Percentiles rank a stretch among this genome's conserved stretches.
Evolutionary conservation across 106 monocot species (phyloP).

Genomic region (Chionographis japonica): DNA sequence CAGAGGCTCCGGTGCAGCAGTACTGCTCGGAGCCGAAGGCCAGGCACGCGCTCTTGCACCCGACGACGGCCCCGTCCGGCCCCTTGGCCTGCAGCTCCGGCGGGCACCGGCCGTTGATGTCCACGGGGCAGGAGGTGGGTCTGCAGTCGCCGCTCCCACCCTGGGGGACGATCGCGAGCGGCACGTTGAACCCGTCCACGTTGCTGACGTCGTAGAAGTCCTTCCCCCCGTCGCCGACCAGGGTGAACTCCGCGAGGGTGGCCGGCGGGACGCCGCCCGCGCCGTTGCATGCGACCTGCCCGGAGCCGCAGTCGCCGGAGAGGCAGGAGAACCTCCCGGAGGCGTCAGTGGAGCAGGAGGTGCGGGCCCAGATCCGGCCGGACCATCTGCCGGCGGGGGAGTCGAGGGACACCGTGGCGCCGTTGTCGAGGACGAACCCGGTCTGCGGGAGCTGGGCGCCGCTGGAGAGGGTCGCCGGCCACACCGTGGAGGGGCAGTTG

Average conservation of each 20-base stretch:
- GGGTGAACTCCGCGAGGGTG: slow-evolving; percentile 22
- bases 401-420: not conserved
- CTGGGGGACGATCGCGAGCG: slow-evolving; percentile 14
- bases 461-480: not conserved
- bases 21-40: slow-evolving; percentile 11
- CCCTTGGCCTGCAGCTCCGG: slow-evolving; percentile 10
- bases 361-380: slow-evolving; percentile 25
- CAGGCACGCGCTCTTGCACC: slow-evolving; percentile 26
- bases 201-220: slow-evolving; percentile 51
- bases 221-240: slow-evolving; percentile 19
- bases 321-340: slow-evolving; percentile 13
- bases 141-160: slow-evolving; percentile 3
- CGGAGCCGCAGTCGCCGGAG: slow-evolving; percentile 29
- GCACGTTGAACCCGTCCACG: slow-evolving; percentile 57
- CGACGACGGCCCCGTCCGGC: slow-evolving; percentile 10
- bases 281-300: slow-evolving; percentile 14
- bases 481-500: slow-evolving; percentile 1
- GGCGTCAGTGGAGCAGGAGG: slow-evolving; percentile 6
- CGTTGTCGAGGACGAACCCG: not conserved
- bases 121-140: slow-evolving; percentile 12
- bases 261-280: slow-evolving; percentile 1
- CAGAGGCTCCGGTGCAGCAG: slow-evolving; percentile 14
- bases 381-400: slow-evolving; percentile 13
- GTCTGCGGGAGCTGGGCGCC: not conserved
- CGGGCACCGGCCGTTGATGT: slow-evolving; percentile 37